Evolutionary conservation across 306 rosid species (phyloP), one percentile per base, ranked within the genome.

Genomic region (Quercus variabilis): DNA sequence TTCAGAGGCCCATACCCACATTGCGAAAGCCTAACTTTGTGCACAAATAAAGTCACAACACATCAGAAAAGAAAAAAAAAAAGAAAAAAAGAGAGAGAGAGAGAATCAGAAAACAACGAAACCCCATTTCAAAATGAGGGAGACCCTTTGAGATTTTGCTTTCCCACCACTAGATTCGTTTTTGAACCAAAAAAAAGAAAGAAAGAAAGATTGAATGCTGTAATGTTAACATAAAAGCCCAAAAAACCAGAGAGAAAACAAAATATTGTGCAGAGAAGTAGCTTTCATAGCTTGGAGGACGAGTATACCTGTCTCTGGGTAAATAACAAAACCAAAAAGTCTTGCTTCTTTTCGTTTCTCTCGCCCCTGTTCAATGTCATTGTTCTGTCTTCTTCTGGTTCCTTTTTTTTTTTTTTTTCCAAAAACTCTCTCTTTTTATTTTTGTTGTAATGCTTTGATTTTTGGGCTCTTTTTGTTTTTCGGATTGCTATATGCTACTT

Each of bases 211-310:
- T 41, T 83, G 41, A 23, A 76, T 77, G 82, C 49, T 67, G 78
- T 28, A 80, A 71, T 49, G 17, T 49, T 49, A 46, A 8, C 46
- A 41, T 41, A 41, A 41, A 63, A 63, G 1, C 73, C 79, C 73
- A 68, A 57, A 68, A 57, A 21, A 55, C 25, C 58, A 15, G 76
- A 81, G 76, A 81, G 71, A 78, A 12, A 81, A 81, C 81, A 63
- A 82, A 79, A 78, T 77, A 83, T 83, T 80, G 38, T 43, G 55
- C 67, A 59, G 89, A 81, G 83, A 78, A 80, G 90, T 83, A 78
- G 86, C 87, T 90, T 79, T 89, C 91, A 85, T 69, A 80, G 85
- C 82, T 77, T 79, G 69, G 77, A 73, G 71, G 46, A 79, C 82
- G 81, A 75, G 87, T 78, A 52, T 77, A 79, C 43, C 76, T 87